Base-by-base conservation (phyloP, 495 filamentous ascomycete genomes). In the Neurospora discreta region DNA sequence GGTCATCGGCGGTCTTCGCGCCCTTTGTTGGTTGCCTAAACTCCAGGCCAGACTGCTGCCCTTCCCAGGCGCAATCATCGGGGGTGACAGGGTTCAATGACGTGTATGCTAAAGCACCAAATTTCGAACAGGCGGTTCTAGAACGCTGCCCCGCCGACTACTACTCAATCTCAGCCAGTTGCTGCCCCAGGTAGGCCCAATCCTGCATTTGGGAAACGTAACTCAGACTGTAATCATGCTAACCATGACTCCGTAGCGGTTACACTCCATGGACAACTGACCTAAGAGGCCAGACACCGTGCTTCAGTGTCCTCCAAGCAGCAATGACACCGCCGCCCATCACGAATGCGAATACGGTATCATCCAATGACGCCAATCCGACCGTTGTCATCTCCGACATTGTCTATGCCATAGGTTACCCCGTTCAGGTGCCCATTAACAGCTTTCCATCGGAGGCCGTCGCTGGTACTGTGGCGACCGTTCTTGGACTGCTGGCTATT, bases 11-110 rank as follows among this genome's bases (percentile, higher is more conserved):
- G 10, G 72, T 67, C 15, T 77, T 76, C 68, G 75, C 65, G 9
- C 69, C 76, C 5, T 77, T 79, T 67, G 70, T 77, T 20, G 77
- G 74, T 9, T 79, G 77, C 67, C 71, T 75, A 39, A 43, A 69
- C 68, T 30, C 46, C 42, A 74, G 43, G n/a, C 70, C 65, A 39
- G 69, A 71, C 3, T 79, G 77, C 46, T 79, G 77, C 40, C 76
- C 77, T 6, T 77, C 74, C 67, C 58, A 36, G 3, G 20, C 20
- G 10, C 68, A 36, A 71, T 11, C 20, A 69, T 46, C 67, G 20
- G 30, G 39, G 5, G 36, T 8, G 5, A 11, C 26, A 30, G 41
- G 68, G 11, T n/a, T 40, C 33, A 33, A 18, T 41, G 13, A 42
- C 40, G 70, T 30, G 23, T 77, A 68, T 68, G 74, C 76, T 3